These are phyloP conservation scores for Viola odorata DNA, from an alignment of 345 rosid genomes.

Conservation along the genomic window DNA sequence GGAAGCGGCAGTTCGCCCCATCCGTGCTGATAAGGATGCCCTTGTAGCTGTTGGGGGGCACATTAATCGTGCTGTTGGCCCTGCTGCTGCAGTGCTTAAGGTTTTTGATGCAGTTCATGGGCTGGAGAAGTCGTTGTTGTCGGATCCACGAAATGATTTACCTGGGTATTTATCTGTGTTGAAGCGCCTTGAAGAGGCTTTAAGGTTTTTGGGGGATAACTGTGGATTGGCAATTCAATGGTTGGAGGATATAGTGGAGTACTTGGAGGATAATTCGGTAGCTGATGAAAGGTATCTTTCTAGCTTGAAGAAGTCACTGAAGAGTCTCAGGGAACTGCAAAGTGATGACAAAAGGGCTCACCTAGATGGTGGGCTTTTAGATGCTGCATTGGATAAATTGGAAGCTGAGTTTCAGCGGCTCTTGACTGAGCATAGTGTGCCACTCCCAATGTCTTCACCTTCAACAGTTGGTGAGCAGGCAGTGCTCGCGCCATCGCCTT, in stretches of 20 bases:
- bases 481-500: slow-evolving; percentile 79
- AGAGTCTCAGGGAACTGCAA: slow-evolving; percentile 55
- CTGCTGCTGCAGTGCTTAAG: slow-evolving; percentile 98
- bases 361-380: slow-evolving; percentile 83
- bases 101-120: slow-evolving; percentile 98
- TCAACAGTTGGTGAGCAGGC: slow-evolving; percentile 55
- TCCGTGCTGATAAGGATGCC: slow-evolving; percentile 87
- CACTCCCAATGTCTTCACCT: slow-evolving; percentile 80
- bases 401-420: slow-evolving; percentile 72
- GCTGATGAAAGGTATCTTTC: slow-evolving; percentile 72
- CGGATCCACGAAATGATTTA: slow-evolving; percentile 78
- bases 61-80: slow-evolving; percentile 96
- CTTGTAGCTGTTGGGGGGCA: slow-evolving; percentile 80
- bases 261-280: slow-evolving; percentile 72
- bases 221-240: slow-evolving; percentile 96
- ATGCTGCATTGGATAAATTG: slow-evolving; percentile 75
- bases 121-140: slow-evolving; percentile 75
- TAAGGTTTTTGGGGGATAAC: slow-evolving; percentile 83
- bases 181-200: slow-evolving; percentile 87
- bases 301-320: slow-evolving; percentile 61
- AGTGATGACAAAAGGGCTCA: slow-evolving; percentile 29
- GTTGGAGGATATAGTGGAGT: slow-evolving; percentile 98
- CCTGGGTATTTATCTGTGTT: slow-evolving; percentile 78
- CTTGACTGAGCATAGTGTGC: slow-evolving; percentile 76
- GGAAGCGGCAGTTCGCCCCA: slow-evolving; percentile 85